A percentile compares a stretch with the other conserved stretches of the same genome.
phyloP scores from a whole-genome alignment of 225 moss, liverwort and hornwort genomes.

The Physcomitrellopsis africana region DNA sequence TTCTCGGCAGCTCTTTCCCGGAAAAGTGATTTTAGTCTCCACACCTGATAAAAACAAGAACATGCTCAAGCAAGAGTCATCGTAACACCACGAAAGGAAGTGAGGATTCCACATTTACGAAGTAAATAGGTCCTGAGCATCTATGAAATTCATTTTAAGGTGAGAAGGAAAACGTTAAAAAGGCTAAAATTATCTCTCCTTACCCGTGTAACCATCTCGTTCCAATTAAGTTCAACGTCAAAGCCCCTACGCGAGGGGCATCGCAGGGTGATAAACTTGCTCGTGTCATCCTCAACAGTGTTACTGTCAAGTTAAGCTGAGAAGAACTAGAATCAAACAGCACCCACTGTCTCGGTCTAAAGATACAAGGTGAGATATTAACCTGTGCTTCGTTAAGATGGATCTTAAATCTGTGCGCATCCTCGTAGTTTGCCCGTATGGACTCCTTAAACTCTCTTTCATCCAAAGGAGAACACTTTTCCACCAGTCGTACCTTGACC shows the following conservation, averaged over 20 bases:
- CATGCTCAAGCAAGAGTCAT: conserved; percentile 31
- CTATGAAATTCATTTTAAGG: not conserved
- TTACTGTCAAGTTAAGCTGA: not conserved
- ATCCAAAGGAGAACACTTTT: conserved; percentile 36
- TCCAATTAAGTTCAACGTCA: not conserved
- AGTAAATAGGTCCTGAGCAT: not conserved
- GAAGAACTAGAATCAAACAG: not conserved
- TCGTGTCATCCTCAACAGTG: not conserved
- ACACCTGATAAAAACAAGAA: conserved; percentile 35
- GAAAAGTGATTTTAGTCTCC: conserved; percentile 37
- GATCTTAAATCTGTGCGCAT: conserved; percentile 42
- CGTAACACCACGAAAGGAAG: conserved; percentile 18
- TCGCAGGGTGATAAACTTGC: conserved; percentile 14
- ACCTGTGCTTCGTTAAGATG: conserved; percentile 40
- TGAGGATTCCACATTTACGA: not conserved
- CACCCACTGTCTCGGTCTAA: not conserved
- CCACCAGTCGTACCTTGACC: conserved; percentile 46
- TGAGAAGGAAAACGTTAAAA: too few relatives aligned
- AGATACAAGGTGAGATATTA: conserved; percentile 1
- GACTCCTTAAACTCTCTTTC: conserved; percentile 40
- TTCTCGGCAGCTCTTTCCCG: conserved; percentile 32
- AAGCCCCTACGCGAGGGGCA: conserved; percentile 2
- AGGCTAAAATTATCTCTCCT: too few relatives aligned
- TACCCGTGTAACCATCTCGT: not conserved
- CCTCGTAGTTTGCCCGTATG: conserved; percentile 38